Base-by-base conservation (phyloP, 108 stramenopile genomes). In the Cyclostephanos tholiformis region DNA sequence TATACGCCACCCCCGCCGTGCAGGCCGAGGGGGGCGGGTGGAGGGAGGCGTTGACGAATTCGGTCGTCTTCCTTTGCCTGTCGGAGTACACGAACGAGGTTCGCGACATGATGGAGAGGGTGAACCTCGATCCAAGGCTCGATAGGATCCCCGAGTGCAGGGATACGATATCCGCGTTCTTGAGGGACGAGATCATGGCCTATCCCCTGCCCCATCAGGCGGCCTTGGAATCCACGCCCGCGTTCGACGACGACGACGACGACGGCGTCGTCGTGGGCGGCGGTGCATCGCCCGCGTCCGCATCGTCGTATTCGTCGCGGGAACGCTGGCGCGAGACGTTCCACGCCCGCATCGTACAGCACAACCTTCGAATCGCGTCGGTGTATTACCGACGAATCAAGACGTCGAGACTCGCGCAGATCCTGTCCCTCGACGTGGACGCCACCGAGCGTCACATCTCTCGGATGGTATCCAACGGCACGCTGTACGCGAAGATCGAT, bases 331-430 rank as follows among this genome's bases (percentile, higher is more conserved):
- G 74, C 22, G 83, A 85, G 26, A 81, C 78, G 41, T 95, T 99
- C 46, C 87, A 93, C 72, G 85, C 84, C 36, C 89, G 99, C 50
- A 95, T 99, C 66, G 86, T 96, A 23, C 96, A 99, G 81, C 98
- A 99, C 89, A 99, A 99, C 85, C 84, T 99, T 53, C 91, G 99
- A 16, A 82, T 96, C 23, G 79, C 79, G 8, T 78, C 95, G 8
- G 29, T 81, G 27, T 99, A 98, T 83, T 99, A 98, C 73, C 84
- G 85, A 66, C 96, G 94, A 16, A 97, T 99, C 49, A 84, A 88
- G 43, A 86, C 91, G 26, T 74, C 75, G 10, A 88, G 99, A 46
- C 84, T 98, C 50, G 97, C 96, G 23, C 86, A 95, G 69, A 74
- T 99, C 13, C 72, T 99, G 51, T 86, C 89, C 53, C 88, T 99